Evolutionary conservation across 2,329 filamentous ascomycete species (phyloP).

Genomic region (Chaetothyriales sp.): DNA sequence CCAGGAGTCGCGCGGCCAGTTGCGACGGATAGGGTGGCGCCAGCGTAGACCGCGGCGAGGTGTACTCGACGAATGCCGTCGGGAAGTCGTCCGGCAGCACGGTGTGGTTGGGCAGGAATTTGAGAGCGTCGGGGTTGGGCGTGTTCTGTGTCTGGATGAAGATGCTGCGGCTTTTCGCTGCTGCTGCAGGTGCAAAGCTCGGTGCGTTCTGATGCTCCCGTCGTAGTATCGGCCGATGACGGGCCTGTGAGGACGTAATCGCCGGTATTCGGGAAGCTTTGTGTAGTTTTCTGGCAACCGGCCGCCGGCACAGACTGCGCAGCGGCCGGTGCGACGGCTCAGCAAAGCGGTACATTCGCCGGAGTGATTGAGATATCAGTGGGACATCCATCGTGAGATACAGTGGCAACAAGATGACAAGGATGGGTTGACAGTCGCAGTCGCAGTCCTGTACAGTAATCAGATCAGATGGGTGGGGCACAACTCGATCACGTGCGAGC

Average conservation of each 20-base stretch:
- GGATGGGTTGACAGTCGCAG: too few species aligned
- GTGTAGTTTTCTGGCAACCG: constrained; percentile 24
- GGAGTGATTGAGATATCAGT: not conserved
- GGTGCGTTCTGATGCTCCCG: constrained; percentile 25
- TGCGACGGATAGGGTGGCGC: constrained; percentile 80
- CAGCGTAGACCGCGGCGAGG: constrained; percentile 74
- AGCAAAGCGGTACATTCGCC: not conserved
- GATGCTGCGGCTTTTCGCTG: constrained; percentile 52
- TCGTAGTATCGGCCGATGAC: constrained; percentile 31
- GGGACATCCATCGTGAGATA: not conserved
- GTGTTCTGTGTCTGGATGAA: constrained; percentile 97
- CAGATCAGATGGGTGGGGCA: not conserved
- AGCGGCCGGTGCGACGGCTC: not conserved
- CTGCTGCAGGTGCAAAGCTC: constrained; percentile 17
- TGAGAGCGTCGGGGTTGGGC: constrained; percentile 84
- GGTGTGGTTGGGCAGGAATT: constrained; percentile 83
- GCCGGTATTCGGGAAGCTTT: constrained; percentile 31
- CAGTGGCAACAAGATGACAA: not conserved
- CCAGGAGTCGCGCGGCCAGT: constrained; percentile 77
- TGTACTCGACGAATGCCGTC: constrained; percentile 77
- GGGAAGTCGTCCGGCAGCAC: constrained; percentile 62
- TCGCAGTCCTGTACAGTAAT: too few species aligned
- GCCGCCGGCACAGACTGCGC: not conserved
- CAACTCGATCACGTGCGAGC: not conserved
- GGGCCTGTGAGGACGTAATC: constrained; percentile 33